Evolutionary conservation across 2,329 filamentous ascomycete species (phyloP), one percentile per base, ranked within the genome.

Genomic region (Chaetomium olivaceum): DNA sequence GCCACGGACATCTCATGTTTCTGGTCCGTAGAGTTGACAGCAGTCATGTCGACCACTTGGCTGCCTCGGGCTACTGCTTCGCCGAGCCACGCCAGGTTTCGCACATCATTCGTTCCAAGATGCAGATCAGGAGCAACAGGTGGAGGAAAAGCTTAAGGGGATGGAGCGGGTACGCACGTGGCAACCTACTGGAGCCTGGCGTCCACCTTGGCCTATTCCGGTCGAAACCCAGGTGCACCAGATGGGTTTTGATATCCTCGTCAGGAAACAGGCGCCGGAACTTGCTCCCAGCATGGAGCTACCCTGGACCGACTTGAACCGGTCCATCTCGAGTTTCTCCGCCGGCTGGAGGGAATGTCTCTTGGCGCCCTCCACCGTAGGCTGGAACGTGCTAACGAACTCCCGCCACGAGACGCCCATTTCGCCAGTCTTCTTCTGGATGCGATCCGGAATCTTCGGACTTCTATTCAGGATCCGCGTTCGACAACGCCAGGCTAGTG

Each of bases 1-100:
- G 90, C 4, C 88, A 87, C 66, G 92, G 93, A 0, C 91, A 93
- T 62, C 82, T 96, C 55, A 86, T 97, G 75, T 93, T 96, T 71
- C 83, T 96, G 11, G 89, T 93, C 6, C 89, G 88, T 12, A 83
- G 83, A 52, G 81, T 90, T 1, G 80, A 82, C 39, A 80, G 77
- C 39, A 80, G 81, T 39, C 79, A 83, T 0, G 90, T 85, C 0
- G 82, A 86, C 60, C 83, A 84, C 31, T 82, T 96, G 16, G 85
- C 89, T 68, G 87, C 91, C 1, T 80, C 85, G 12, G 92, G 93
- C 1, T 96, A 89, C 75, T 86, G 90, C n/a, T 96, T 96, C 72
- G 90, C 90, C 2, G 83, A 86, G 39, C 78, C 88, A 14, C 83
- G 84, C 63, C 87, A 92, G 67, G 89, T 96, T 31, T 83, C 86